Evolutionary conservation across 345 rosid species (phyloP).

Genomic region (Camelina hispida): DNA sequence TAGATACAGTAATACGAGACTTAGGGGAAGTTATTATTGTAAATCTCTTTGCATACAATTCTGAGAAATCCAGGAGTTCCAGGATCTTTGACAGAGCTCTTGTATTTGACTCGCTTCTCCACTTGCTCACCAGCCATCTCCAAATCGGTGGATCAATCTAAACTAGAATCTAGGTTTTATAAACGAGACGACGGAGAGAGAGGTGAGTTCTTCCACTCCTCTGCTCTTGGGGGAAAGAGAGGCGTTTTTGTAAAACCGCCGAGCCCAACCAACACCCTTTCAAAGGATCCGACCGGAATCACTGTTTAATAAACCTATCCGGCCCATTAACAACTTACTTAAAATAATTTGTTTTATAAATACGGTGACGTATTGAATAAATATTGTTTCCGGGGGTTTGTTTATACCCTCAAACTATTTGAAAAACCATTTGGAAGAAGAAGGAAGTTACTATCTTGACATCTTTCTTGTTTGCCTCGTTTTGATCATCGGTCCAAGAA

Average conservation of each 20-base stretch:
- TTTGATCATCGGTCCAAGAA: background rate
- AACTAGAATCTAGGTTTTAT: background rate
- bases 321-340: no score
- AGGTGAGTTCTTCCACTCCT: no score
- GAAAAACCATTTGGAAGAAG: background rate
- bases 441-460: background rate
- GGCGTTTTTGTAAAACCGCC: no score
- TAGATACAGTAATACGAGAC: no score
- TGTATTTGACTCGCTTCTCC: conserved; percentile 72
- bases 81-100: conserved; percentile 74
- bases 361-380: background rate
- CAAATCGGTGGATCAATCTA: background rate
- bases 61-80: conserved; percentile 78
- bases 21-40: no score
- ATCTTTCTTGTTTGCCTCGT: background rate
- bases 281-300: background rate
- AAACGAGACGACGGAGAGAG: no score
- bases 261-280: no score
- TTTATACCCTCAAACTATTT: background rate
- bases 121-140: conserved; percentile 62
- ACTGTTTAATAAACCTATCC: no score
- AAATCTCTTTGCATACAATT: conserved; percentile 47
- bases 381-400: background rate
- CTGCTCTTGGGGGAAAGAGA: no score
- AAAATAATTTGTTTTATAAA: no score